A percentile compares a stretch with the other conserved stretches of the same genome.
phyloP scores from a whole-genome alignment of 768 basidiomycete genomes.

The Suillus spraguei region DNA sequence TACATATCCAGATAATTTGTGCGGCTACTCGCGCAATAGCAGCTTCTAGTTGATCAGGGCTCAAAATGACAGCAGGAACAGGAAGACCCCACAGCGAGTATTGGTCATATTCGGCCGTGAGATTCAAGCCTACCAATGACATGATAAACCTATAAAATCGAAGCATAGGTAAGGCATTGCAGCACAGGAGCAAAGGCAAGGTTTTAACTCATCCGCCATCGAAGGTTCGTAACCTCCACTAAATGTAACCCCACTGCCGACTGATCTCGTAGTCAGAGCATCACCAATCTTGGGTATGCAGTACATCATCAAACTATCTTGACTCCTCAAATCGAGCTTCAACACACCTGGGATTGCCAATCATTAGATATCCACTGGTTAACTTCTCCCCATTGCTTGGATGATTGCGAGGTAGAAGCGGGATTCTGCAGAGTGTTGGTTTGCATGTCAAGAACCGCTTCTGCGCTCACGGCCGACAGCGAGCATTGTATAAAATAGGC shows the following conservation, averaged over 20 bases:
- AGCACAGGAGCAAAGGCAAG: neutral
- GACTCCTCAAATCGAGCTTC: neutral
- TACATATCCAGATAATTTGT: conserved; percentile 4
- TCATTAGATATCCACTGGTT: neutral
- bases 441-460: neutral
- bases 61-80: neutral
- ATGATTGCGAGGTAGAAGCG: neutral
- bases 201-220: neutral
- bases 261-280: neutral
- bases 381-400: neutral
- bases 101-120: neutral
- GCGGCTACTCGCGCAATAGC: neutral
- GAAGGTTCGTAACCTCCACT: neutral
- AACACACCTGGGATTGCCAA: neutral
- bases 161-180: neutral
- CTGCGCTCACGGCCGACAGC: neutral
- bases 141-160: conserved; percentile 6
- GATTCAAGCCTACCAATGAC: conserved; percentile 1
- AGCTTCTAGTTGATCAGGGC: neutral
- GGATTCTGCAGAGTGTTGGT: neutral
- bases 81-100: neutral
- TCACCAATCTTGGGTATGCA: neutral
- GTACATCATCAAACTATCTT: neutral
- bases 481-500: conserved; percentile 3
- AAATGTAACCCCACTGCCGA: neutral